Evolutionary conservation across 495 filamentous ascomycete genomes (phyloP).

Genomic region (Melanomma pulvis-pyrius): DNA sequence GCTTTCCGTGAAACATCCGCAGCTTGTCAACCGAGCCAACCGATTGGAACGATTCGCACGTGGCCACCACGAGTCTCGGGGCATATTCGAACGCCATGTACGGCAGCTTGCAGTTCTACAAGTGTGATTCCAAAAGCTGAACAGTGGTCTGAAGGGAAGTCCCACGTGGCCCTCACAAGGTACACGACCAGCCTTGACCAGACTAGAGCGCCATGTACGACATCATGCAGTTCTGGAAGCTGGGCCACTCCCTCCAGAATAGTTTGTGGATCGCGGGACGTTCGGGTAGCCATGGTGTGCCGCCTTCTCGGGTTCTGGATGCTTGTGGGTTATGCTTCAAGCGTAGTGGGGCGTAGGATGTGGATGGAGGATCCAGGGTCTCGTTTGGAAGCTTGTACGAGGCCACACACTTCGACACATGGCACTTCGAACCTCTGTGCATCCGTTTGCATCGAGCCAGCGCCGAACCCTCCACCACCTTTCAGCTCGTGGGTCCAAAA

Average conservation of each 20-base stretch:
- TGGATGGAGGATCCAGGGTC: neutral
- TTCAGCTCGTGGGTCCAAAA: neutral
- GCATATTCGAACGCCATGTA: neutral
- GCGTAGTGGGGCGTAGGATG: neutral
- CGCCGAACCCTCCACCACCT: too few relatives aligned
- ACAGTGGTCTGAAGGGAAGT: neutral
- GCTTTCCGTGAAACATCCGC: neutral
- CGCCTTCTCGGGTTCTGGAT: neutral
- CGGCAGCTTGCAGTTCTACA: neutral
- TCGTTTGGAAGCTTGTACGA: neutral
- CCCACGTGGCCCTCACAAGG: constrained; percentile 1
- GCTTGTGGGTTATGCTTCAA: neutral
- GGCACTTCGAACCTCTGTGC: neutral
- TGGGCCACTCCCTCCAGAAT: neutral
- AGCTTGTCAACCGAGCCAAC: neutral
- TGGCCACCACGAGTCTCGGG: neutral
- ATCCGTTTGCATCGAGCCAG: too few relatives aligned
- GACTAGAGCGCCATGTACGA: neutral
- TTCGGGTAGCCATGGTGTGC: neutral
- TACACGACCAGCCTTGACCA: neutral
- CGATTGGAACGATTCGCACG: neutral
- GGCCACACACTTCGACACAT: neutral
- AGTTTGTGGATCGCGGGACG: neutral
- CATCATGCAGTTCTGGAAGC: neutral
- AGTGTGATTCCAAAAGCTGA: neutral